Percentiles rank a stretch among this genome's conserved stretches.
phyloP scores from a whole-genome alignment of 345 rosid genomes.

The Arabidopsis arenosa region DNA sequence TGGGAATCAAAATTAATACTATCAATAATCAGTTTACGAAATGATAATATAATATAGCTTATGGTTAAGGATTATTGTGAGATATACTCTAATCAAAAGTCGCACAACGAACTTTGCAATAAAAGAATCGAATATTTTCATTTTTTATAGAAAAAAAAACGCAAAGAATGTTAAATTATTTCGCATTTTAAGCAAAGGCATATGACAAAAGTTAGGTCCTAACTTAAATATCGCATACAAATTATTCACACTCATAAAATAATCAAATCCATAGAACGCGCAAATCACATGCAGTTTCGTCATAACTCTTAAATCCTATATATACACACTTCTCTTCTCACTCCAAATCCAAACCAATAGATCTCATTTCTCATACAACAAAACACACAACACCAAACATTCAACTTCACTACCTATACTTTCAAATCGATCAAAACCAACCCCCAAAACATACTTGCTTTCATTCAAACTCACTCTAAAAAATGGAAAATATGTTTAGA shows the following conservation, averaged over 20 bases:
- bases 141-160: slow-evolving; percentile 1
- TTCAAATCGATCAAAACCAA: slow-evolving; percentile 24
- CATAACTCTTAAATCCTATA: slow-evolving; percentile 24
- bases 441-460: slow-evolving; percentile 4
- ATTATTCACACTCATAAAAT: slow-evolving; percentile 25
- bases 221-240: slow-evolving; percentile 18
- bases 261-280: slow-evolving; percentile 31
- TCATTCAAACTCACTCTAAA: slow-evolving; percentile 5
- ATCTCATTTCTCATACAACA: slow-evolving; percentile 29
- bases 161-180: slow-evolving; percentile 13
- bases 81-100: slow-evolving; percentile 33
- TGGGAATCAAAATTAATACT: not conserved
- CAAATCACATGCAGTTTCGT: slow-evolving; percentile 35
- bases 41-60: slow-evolving; percentile 6
- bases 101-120: slow-evolving; percentile 8
- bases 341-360: slow-evolving; percentile 40
- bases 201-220: slow-evolving; percentile 39
- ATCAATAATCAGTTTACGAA: not conserved
- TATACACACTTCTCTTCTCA: slow-evolving; percentile 26
- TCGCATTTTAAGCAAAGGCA: slow-evolving; percentile 39
- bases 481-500: slow-evolving; percentile 56
- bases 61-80: slow-evolving; percentile 15
- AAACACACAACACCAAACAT: not conserved
- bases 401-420: slow-evolving; percentile 24
- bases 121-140: slow-evolving; percentile 41